Conservation (phyloP, 345 rosid genomes). For the Gossypioides kirkii region DNA sequence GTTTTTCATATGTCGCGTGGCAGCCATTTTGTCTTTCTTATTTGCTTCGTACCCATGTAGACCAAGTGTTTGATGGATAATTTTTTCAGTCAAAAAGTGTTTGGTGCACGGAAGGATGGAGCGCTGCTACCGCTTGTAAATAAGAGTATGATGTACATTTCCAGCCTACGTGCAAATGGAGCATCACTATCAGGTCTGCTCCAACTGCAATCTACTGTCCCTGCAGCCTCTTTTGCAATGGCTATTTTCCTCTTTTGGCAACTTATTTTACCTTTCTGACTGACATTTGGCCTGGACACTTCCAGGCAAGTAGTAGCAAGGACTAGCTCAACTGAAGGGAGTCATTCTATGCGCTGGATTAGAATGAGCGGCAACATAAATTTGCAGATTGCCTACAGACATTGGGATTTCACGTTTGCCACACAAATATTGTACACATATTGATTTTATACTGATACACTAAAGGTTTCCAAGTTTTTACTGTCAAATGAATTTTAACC, state of each 20-base stretch:
- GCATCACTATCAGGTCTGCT: slow-evolving; percentile 36
- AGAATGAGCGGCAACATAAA: not conserved
- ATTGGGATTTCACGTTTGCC: not conserved
- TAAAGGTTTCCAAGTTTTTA: not conserved
- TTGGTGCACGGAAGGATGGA: slow-evolving; percentile 71
- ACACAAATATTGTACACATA: slow-evolving; percentile 6
- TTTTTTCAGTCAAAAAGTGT: slow-evolving; percentile 57
- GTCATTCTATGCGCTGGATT: not conserved
- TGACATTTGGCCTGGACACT: slow-evolving; percentile 29
- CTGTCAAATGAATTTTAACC: not conserved
- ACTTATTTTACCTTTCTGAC: slow-evolving; percentile 23
- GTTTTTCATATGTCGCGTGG: too few species aligned
- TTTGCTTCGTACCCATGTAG: too few species aligned
- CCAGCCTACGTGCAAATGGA: slow-evolving; percentile 27
- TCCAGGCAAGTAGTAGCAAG: slow-evolving; percentile 30
- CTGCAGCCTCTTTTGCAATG: slow-evolving; percentile 11
- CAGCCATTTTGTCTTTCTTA: too few species aligned
- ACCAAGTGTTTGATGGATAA: not conserved
- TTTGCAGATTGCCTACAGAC: not conserved
- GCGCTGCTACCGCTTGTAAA: slow-evolving; percentile 71
- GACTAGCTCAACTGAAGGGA: slow-evolving; percentile 6
- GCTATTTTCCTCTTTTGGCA: slow-evolving; percentile 24
- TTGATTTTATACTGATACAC: not conserved
- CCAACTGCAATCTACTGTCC: not conserved
- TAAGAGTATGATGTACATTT: slow-evolving; percentile 61